Evolutionary conservation across 768 basidiomycete species (phyloP), one percentile per base, ranked within the genome.

Genomic region (Thelephora ganbajun): DNA sequence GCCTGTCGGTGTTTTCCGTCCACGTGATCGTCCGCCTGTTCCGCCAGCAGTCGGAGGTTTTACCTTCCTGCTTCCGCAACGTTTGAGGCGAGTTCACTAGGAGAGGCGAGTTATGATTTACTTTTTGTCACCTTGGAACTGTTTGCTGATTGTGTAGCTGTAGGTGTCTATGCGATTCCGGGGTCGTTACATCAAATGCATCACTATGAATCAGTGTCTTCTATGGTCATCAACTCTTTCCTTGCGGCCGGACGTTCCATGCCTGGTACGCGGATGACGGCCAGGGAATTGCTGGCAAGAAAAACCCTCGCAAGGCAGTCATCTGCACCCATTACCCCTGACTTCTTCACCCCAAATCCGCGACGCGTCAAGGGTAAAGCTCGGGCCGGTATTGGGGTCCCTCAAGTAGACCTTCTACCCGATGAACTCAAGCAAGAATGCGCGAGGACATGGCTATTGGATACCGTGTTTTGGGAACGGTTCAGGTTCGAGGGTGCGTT

Each of bases 281-380:
- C 26, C 26, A 30, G 9, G 9, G 26, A 9, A 9, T 9, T 30
- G 26, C 9, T 30, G 4, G 9, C 26, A 30, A 30, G 26, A 30
- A 4, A 30, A 4, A 4, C 26, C 26, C 26, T 30, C 26, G 5
- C 26, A 9, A 30, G 26, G 26, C 26, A 9, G 26, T 30, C 26
- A 30, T 30, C 26, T 30, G 5, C 9, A 9, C 26, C 26, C 26
- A 30, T 30, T 16, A 63, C 66, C 1, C 51, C 63, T 9, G 71
- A 76, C 54, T 78, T 79, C 59, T 79, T 77, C 54, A 73, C 69
- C 2, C 79, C 80, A 9, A 62, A 63, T 26, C 71, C 77, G 7
- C 65, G 72, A 48, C 66, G 64, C 47, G 62, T 58, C 45, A 80
- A 76, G 56, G 76, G 75, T 30, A 80, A 80, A 61, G 72, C 68